Evolutionary conservation across 2,329 filamentous ascomycete species (phyloP).

Genomic region (Colletotrichum gloeosporioides): DNA sequence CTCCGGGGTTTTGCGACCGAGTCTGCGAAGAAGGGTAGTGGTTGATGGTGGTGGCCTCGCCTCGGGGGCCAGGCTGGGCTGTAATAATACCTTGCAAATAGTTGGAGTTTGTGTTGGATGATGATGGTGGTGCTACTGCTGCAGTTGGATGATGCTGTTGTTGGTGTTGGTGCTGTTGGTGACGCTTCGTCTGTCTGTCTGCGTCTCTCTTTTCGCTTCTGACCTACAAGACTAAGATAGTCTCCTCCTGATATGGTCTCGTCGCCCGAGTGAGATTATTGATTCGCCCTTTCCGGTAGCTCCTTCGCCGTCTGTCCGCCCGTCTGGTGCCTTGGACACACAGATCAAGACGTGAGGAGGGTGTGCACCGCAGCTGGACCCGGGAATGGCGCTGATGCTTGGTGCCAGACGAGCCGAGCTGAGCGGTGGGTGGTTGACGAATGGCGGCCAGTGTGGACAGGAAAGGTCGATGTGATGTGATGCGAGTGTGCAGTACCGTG

Average conservation of each 20-base stretch:
- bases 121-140: neutral
- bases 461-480: constrained; percentile 6
- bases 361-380: neutral
- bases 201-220: neutral
- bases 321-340: neutral
- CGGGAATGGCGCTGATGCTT: neutral
- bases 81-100: neutral
- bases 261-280: neutral
- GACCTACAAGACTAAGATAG: neutral
- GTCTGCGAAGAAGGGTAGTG: neutral
- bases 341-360: neutral
- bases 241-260: neutral
- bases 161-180: neutral
- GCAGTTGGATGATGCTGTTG: neutral
- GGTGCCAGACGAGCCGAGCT: neutral
- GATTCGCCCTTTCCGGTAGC: neutral
- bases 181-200: neutral
- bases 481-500: constrained; percentile 15
- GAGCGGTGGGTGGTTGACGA: neutral
- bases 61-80: neutral
- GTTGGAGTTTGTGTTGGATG: neutral
- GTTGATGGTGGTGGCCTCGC: neutral
- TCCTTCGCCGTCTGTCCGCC: neutral
- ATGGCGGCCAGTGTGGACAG: neutral
- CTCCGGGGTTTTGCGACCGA: neutral